phyloP scores from a whole-genome alignment of 257 asterid species.

The Plantago elongata region DNA sequence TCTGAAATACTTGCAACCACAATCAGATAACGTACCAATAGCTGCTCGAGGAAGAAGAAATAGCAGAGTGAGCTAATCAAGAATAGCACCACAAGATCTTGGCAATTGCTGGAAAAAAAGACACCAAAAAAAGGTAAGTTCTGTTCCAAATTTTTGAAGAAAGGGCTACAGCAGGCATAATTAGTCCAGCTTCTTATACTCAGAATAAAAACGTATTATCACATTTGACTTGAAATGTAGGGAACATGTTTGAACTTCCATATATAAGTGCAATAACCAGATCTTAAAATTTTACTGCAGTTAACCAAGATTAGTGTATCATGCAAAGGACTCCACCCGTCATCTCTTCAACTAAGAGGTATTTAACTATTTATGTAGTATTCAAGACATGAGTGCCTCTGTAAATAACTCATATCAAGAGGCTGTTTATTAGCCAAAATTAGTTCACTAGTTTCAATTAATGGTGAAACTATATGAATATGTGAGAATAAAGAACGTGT shows the following conservation, averaged over 20 bases:
- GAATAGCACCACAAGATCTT: slow-evolving; percentile 92
- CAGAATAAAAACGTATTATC: background rate
- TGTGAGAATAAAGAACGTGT: no score
- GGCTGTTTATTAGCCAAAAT: no score
- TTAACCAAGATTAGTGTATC: background rate
- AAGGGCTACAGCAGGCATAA: background rate
- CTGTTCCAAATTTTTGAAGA: slow-evolving; percentile 6
- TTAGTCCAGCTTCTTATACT: background rate
- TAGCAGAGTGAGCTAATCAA: slow-evolving; percentile 88
- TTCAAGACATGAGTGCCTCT: no score
- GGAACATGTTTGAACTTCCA: no score
- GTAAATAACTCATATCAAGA: no score
- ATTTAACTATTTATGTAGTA: no score
- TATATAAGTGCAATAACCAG: no score
- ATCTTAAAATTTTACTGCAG: no score
- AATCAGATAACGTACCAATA: slow-evolving; percentile 51
- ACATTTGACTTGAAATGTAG: slow-evolving; percentile 1
- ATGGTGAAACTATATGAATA: no score
- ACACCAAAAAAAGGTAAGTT: slow-evolving; percentile 21
- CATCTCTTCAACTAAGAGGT: no score
- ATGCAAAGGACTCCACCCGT: no score
- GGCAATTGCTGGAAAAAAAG: slow-evolving; percentile 65
- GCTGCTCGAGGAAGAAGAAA: slow-evolving; percentile 94
- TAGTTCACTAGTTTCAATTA: no score
- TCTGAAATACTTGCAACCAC: background rate